Evolutionary conservation across 176 grass and related monocot species (phyloP).

Genomic region (Bolboschoenus planiculmis): DNA sequence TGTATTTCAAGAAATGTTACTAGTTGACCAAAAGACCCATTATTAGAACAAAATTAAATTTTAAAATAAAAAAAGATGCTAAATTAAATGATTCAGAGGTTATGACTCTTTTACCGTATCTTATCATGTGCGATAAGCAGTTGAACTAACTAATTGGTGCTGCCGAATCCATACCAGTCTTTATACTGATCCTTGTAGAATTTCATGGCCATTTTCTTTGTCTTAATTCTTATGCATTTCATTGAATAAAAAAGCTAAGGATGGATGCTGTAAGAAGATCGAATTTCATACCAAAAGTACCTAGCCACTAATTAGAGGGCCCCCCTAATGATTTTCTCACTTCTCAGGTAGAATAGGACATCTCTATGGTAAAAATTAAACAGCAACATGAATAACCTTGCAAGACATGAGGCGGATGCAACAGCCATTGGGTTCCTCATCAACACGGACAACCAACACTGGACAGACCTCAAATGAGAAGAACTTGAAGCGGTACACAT

Average conservation of each 20-base stretch:
- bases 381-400: constrained; percentile 30
- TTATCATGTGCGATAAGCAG: background rate
- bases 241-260: background rate
- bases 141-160: background rate
- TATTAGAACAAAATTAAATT: background rate
- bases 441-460: constrained; percentile 84
- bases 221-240: background rate
- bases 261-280: background rate
- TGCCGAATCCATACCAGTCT: background rate
- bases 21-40: background rate
- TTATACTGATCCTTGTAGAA: background rate
- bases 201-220: background rate
- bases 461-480: constrained; percentile 94
- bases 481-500: constrained; percentile 92
- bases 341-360: background rate
- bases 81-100: background rate
- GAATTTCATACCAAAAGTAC: background rate
- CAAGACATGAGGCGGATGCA: constrained; percentile 87
- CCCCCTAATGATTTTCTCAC: background rate
- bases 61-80: background rate
- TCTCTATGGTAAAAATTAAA: background rate
- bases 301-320: background rate
- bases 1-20: background rate
- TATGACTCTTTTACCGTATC: background rate
- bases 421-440: constrained; percentile 72